Evolutionary conservation across 225 moss, liverwort and hornwort species (phyloP).

Genomic region (Pseudisothecium myosuroides): DNA sequence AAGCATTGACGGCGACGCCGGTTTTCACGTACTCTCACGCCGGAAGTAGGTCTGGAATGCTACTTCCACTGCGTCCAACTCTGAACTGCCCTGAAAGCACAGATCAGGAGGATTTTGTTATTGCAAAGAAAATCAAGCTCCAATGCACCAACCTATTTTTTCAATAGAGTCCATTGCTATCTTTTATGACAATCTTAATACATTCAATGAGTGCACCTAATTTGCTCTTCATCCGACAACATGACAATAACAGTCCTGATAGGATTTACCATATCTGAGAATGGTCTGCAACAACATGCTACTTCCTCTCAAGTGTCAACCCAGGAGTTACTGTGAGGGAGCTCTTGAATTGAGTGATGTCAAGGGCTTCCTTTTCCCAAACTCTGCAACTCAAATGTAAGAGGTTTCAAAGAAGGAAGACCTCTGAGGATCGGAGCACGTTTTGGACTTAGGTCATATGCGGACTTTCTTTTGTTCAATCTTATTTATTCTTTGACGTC

Average conservation of each 20-base stretch:
- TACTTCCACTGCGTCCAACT: slow-evolving; percentile 20
- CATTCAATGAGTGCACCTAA: background rate
- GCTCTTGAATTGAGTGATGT: background rate
- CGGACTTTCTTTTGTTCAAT: background rate
- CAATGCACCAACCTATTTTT: background rate
- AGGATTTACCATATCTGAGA: background rate
- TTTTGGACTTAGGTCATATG: background rate
- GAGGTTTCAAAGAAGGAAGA: background rate
- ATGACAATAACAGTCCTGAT: background rate
- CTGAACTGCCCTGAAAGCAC: slow-evolving; percentile 4
- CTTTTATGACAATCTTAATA: background rate
- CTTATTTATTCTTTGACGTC: background rate
- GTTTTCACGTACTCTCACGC: slow-evolving; percentile 28
- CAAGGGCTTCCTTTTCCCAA: background rate
- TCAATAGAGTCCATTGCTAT: too few species aligned
- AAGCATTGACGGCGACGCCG: slow-evolving; percentile 18
- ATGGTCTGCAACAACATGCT: background rate
- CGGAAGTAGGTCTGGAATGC: slow-evolving; percentile 43
- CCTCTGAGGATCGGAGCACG: background rate
- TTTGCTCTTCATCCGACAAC: background rate
- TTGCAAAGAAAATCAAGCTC: background rate
- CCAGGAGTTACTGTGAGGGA: background rate
- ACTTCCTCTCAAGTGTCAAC: background rate
- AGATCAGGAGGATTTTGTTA: background rate
- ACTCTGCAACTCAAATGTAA: background rate